Conservation (phyloP, 768 basidiomycete genomes). For the Lactifluus rugatus region DNA sequence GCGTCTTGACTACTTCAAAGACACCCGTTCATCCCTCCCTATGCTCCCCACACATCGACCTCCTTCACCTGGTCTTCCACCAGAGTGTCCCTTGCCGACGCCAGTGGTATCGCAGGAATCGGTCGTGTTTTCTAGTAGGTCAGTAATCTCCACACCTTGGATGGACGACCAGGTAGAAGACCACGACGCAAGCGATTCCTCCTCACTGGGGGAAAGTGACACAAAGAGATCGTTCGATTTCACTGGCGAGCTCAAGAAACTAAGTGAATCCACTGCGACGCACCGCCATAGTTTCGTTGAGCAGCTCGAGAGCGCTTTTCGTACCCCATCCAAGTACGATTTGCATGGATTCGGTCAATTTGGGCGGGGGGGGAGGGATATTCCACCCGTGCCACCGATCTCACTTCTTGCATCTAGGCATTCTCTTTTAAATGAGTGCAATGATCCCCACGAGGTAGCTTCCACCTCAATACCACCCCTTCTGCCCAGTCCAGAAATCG, state of each 20-base stretch:
- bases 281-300: slow-evolving; percentile 72
- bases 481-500: slow-evolving; percentile 18
- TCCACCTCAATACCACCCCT: neutral
- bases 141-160: slow-evolving; percentile 36
- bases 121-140: slow-evolving; percentile 22
- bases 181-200: slow-evolving; percentile 33
- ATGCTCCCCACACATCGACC: slow-evolving; percentile 9
- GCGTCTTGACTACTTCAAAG: slow-evolving; percentile 25
- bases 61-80: slow-evolving; percentile 37
- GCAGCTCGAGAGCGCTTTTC: slow-evolving; percentile 69
- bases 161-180: slow-evolving; percentile 35
- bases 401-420: slow-evolving; percentile 25
- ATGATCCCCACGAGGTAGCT: neutral
- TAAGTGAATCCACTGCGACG: slow-evolving; percentile 61
- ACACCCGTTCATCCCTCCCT: slow-evolving; percentile 30
- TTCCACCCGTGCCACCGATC: slow-evolving; percentile 45
- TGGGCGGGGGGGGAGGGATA: slow-evolving; percentile 29
- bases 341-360: slow-evolving; percentile 36
- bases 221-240: slow-evolving; percentile 81
- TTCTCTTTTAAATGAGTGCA: slow-evolving; percentile 17
- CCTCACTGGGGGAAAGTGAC: slow-evolving; percentile 42
- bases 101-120: slow-evolving; percentile 7
- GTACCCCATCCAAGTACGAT: slow-evolving; percentile 62
- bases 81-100: slow-evolving; percentile 32
- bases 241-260: slow-evolving; percentile 61